Evolutionary conservation across 345 rosid genomes (phyloP), one percentile per base, ranked within the genome.

Genomic region (Geranium rotundifolium): DNA sequence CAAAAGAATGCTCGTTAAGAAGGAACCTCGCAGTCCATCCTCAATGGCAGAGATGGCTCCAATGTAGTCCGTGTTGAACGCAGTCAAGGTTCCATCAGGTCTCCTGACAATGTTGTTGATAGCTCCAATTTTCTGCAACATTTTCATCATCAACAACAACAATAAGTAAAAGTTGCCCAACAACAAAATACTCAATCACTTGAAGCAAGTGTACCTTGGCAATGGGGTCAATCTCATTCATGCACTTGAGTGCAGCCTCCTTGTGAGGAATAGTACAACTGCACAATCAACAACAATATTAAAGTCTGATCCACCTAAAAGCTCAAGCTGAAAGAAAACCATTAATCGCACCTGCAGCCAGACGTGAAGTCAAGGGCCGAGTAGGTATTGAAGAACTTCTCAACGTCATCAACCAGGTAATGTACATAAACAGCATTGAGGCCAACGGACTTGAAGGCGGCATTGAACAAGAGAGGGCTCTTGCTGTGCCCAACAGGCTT

Each of bases 241-340:
- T 73, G 73, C 78, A 81, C 56, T 71, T 64, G 17, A 81, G 70
- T 31, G 75, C 85, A 54, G 57, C 75, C 65, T 81, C 85, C 72
- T 81, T 78, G 65, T 77, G 85, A 20, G 85, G 80, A 67, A 81
- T 81, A 5, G 85, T 78, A 60, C 67, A 77, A 41, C 85, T 81
- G 78, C 61, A 67, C 59, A 57, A 17, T 12, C 20, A 37, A 6
- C 46, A 37, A 5, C 9, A 5, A 37, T 18, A 20, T 18, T 5
- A 57, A 18, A 16, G 0, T 17, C 29, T 10, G 15, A 57, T 17
- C 27, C 59, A 18, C 19, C n/a, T 34, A 12, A 15, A 10, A 58
- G 19, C 34, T 49, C 23, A 37, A 60, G 19, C 3, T 56, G 20
- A 13, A n/a, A 17, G 20, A 17, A 55, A 2, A 55, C 4, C 29